Evolutionary conservation across 1,284 basidiomycete species (phyloP).

Genomic region (Moesziomyces sp.): DNA sequence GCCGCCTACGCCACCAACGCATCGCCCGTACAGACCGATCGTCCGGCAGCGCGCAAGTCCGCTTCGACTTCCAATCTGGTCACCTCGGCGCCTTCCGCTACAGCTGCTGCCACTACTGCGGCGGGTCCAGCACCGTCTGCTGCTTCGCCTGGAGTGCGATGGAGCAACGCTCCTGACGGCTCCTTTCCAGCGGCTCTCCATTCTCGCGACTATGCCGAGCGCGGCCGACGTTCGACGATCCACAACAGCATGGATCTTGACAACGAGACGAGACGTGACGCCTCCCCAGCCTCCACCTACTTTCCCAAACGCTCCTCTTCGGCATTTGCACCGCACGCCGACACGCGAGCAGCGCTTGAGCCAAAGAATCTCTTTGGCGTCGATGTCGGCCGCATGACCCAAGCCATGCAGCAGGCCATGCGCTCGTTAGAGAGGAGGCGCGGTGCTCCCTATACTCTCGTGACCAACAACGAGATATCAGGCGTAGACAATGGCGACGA

Average conservation of each 20-base stretch:
- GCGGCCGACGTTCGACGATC: not conserved
- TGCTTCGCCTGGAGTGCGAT: constrained; percentile 40
- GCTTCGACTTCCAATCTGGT: constrained; percentile 12
- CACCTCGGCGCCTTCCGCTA: constrained; percentile 2
- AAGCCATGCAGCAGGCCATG: constrained; percentile 49
- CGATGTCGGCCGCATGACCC: constrained; percentile 41
- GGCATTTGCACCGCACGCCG: constrained; percentile 8
- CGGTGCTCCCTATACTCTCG: constrained; percentile 46
- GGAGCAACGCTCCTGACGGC: constrained; percentile 39
- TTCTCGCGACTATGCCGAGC: constrained; percentile 3
- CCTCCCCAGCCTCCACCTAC: constrained; percentile 19
- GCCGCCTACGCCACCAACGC: constrained; percentile 45
- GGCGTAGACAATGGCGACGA: constrained; percentile 34
- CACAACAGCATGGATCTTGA: constrained; percentile 16
- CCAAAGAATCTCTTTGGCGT: constrained; percentile 45
- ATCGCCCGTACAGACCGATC: constrained; percentile 15
- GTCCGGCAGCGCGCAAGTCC: constrained; percentile 24
- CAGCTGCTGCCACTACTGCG: constrained; percentile 4
- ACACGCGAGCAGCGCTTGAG: constrained; percentile 23
- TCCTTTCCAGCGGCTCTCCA: constrained; percentile 19
- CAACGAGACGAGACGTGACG: constrained; percentile 1
- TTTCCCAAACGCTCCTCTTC: constrained; percentile 19
- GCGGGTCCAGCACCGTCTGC: constrained; percentile 6
- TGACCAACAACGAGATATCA: constrained; percentile 43
- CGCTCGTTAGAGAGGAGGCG: constrained; percentile 34